Evolutionary conservation across 441 rosid species (phyloP).

Genomic region (Eruca vesicaria): DNA sequence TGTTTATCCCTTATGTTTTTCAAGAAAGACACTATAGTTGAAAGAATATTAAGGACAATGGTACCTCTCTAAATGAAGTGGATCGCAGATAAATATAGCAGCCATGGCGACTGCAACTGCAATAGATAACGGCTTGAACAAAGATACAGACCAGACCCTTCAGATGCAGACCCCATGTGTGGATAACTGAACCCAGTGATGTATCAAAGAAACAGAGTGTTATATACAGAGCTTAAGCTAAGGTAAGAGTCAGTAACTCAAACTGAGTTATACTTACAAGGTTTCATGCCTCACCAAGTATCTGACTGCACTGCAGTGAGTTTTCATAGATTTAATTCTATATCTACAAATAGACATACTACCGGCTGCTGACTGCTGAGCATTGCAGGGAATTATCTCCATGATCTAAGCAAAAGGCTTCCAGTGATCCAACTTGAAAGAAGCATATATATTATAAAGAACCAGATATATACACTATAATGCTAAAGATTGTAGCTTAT

Average conservation of each 20-base stretch:
- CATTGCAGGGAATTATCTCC: not conserved
- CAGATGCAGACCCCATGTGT: constrained; percentile 39
- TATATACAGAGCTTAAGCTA: not conserved
- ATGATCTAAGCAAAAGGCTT: not conserved
- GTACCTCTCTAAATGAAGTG: constrained; percentile 52
- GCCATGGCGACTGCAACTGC: constrained; percentile 41
- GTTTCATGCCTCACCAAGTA: constrained; percentile 35
- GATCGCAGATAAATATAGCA: constrained; percentile 41
- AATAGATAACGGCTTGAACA: constrained; percentile 53
- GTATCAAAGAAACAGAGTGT: not conserved
- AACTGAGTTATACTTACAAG: not conserved
- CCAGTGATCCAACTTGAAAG: not conserved
- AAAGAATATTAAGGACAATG: not conserved
- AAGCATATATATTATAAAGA: not conserved
- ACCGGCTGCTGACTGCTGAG: not conserved
- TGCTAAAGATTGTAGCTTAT: no score
- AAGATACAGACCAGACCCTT: constrained; percentile 52
- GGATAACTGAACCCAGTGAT: constrained; percentile 12
- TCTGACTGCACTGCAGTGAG: constrained; percentile 33
- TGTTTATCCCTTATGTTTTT: not conserved
- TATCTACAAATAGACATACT: not conserved
- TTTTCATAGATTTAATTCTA: constrained; percentile 39
- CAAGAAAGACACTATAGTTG: not conserved
- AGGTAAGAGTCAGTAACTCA: not conserved
- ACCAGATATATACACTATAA: not conserved